Conservation (phyloP, 805 yeast genomes). For the Metschnikowia chrysomelidarum region DNA sequence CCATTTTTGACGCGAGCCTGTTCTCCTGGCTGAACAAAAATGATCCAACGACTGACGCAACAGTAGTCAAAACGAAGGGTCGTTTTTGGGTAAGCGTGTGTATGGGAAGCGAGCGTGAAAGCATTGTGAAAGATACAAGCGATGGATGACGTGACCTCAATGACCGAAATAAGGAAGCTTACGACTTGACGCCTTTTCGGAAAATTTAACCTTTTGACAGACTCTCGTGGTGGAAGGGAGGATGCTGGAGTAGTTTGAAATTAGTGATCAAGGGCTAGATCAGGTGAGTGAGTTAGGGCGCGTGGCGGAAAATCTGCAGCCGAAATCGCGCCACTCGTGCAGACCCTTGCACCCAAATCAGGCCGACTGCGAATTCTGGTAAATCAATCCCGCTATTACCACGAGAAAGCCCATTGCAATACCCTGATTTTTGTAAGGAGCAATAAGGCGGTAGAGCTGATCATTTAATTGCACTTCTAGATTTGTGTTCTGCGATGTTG, state of each 20-base stretch:
- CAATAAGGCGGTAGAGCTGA: slow-evolving; percentile 7
- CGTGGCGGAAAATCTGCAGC: neutral
- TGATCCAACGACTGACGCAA: slow-evolving; percentile 26
- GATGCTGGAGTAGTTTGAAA: too few species aligned
- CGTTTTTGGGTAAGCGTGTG: slow-evolving; percentile 11
- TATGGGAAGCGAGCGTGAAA: slow-evolving; percentile 6
- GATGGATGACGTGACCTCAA: neutral
- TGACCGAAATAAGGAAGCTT: too few species aligned
- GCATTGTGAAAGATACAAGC: slow-evolving; percentile 2
- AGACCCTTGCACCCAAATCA: slow-evolving; percentile 7
- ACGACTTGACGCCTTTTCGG: too few species aligned
- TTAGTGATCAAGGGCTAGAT: neutral
- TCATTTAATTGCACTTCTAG: too few species aligned
- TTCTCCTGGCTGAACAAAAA: slow-evolving; percentile 44
- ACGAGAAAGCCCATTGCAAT: slow-evolving; percentile 13
- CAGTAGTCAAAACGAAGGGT: slow-evolving; percentile 14
- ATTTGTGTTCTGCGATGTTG: too few species aligned
- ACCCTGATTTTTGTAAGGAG: slow-evolving; percentile 15
- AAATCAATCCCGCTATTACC: slow-evolving; percentile 17
- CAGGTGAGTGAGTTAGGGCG: neutral
- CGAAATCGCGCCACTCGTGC: slow-evolving; percentile 3
- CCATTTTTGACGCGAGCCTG: slow-evolving; percentile 60
- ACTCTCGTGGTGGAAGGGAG: too few species aligned
- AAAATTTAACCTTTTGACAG: too few species aligned
- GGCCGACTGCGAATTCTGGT: slow-evolving; percentile 10